Conservation (phyloP, 2,329 filamentous ascomycete species). For the Fusarium sulawesiense region DNA sequence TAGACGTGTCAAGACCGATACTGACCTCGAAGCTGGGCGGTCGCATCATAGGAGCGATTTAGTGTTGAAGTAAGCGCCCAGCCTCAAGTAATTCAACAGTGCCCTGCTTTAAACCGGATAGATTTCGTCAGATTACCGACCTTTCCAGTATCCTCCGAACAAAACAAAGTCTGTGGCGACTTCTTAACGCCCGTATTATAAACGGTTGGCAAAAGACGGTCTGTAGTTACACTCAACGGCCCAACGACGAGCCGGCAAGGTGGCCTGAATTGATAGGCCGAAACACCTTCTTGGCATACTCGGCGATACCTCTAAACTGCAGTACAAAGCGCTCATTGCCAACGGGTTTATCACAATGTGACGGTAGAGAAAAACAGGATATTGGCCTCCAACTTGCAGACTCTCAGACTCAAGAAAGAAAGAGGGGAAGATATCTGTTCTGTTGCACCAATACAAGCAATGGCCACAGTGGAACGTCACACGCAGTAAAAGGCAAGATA, state of each 20-base stretch:
- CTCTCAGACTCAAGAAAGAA: not conserved
- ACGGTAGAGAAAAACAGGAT: not conserved
- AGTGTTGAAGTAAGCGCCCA: not conserved
- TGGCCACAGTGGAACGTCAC: constrained; percentile 4
- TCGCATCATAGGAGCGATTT: too few species aligned
- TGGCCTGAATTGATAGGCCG: not conserved
- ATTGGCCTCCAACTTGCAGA: not conserved
- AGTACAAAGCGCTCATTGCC: too few species aligned
- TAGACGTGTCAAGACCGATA: too few species aligned
- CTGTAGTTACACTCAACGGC: not conserved
- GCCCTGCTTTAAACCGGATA: not conserved
- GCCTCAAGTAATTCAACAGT: not conserved
- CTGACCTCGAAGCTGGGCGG: too few species aligned
- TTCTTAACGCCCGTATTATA: not conserved
- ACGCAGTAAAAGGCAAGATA: not conserved
- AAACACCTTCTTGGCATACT: not conserved
- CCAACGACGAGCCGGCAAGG: not conserved
- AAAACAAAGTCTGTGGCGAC: not conserved
- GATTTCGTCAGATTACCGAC: not conserved
- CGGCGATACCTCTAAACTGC: not conserved
- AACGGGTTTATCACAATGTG: not conserved
- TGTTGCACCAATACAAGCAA: not conserved
- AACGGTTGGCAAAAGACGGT: not conserved
- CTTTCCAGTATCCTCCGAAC: fast-evolving
- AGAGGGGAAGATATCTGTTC: not conserved